A percentile compares a stretch with the other conserved stretches of the same genome.
phyloP scores from a whole-genome alignment of 495 filamentous ascomycete genomes.

The Pyrenula massariospora region DNA sequence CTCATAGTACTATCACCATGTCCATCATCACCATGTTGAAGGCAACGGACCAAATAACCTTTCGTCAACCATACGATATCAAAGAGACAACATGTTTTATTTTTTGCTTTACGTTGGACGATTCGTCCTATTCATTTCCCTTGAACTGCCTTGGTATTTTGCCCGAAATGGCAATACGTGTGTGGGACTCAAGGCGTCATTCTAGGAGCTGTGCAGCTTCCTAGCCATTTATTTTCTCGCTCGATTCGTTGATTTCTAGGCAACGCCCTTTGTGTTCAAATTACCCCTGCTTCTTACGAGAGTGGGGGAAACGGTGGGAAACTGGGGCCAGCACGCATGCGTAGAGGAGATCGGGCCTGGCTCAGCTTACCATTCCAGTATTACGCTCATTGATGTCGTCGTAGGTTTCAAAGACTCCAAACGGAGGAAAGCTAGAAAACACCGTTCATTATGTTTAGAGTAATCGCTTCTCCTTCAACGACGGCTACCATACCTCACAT shows the following conservation, averaged over 20 bases:
- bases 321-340: slow-evolving; percentile 67
- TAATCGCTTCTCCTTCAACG: slow-evolving; percentile 66
- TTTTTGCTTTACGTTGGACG: slow-evolving; percentile 59
- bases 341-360: slow-evolving; percentile 57
- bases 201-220: slow-evolving; percentile 47
- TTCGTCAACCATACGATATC: slow-evolving; percentile 62
- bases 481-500: slow-evolving; percentile 69
- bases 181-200: slow-evolving; percentile 37
- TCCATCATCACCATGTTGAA: slow-evolving; percentile 78
- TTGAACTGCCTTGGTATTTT: slow-evolving; percentile 68
- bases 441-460: slow-evolving; percentile 25
- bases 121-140: slow-evolving; percentile 60
- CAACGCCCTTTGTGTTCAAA: slow-evolving; percentile 47
- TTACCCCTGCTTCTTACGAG: slow-evolving; percentile 49
- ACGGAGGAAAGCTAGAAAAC: slow-evolving; percentile 4
- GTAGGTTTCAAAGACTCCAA: slow-evolving; percentile 29
- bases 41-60: slow-evolving; percentile 68
- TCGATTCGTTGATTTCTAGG: slow-evolving; percentile 29
- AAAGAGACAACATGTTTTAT: slow-evolving; percentile 51
- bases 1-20: slow-evolving; percentile 73
- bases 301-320: slow-evolving; percentile 58
- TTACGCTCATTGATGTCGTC: slow-evolving; percentile 60
- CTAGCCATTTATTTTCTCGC: slow-evolving; percentile 32
- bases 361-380: slow-evolving; percentile 59
- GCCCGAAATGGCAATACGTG: slow-evolving; percentile 36